phyloP scores from a whole-genome alignment of 2,329 filamentous ascomycete genomes.

The Ophiostoma novo-ulmi region DNA sequence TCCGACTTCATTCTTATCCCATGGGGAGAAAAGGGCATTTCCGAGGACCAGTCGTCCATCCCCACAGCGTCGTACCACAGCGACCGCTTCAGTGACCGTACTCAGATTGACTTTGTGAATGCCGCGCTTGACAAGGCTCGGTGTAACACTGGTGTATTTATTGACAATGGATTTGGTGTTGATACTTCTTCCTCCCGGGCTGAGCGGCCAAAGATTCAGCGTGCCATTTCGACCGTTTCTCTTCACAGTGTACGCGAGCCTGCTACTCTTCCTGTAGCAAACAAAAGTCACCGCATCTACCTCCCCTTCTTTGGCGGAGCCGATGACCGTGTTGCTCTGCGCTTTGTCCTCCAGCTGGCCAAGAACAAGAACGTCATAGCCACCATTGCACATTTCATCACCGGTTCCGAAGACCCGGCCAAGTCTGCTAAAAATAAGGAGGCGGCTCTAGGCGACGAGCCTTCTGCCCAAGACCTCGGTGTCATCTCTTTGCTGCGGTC shows the following conservation, averaged over 20 bases:
- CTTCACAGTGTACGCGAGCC: conserved; percentile 56
- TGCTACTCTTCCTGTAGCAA: conserved; percentile 52
- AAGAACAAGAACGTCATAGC: conserved; percentile 73
- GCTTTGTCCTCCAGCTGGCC: conserved; percentile 77
- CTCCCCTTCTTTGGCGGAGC: conserved; percentile 78
- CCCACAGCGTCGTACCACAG: conserved; percentile 41
- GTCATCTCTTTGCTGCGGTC: conserved; percentile 36
- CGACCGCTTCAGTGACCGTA: conserved; percentile 56
- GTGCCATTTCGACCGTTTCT: conserved; percentile 53
- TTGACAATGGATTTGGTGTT: conserved; percentile 59
- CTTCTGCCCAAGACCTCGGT: conserved; percentile 35
- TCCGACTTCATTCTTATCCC: conserved; percentile 77
- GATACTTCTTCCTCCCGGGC: conserved; percentile 27
- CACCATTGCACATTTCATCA: conserved; percentile 61
- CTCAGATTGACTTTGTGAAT: conserved; percentile 70
- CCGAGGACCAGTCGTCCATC: conserved; percentile 53
- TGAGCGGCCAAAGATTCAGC: conserved; percentile 41
- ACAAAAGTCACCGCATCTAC: conserved; percentile 77
- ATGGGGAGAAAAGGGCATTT: conserved; percentile 80
- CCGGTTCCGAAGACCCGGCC: conserved; percentile 6
- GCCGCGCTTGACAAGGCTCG: conserved; percentile 57
- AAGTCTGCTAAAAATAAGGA: conserved; percentile 22
- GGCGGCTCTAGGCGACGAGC: conserved; percentile 29
- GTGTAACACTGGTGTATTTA: conserved; percentile 70
- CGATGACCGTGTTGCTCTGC: conserved; percentile 75